Evolutionary conservation across 169 alveolate genomes (phyloP), one percentile per base, ranked within the genome.

Genomic region (Plasmodium billcollinsi): DNA sequence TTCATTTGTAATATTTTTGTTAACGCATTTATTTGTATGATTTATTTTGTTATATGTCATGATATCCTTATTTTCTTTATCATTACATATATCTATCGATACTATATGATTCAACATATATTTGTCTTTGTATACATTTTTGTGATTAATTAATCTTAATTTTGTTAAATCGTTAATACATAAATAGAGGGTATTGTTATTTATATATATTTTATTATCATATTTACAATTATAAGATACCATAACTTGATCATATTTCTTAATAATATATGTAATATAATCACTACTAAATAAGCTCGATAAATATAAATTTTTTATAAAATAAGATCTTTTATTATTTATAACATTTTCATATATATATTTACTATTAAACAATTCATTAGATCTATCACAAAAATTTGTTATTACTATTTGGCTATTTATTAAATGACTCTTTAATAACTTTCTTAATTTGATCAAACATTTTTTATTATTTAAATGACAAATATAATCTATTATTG

Each of bases 141-240:
- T 85, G 54, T 85, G 92, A 24, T 63, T 59, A 24, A 74, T 67
- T 12, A 85, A 71, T 20, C 92, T 43, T 52, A 85, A 24, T 39
- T 85, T 85, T 9, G 88, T 85, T 15, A 71, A 61, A 59, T 71
- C 88, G 39, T 85, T 72, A 20, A 85, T 54, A 63, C 76, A 69
- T 8, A 85, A 62, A 9, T 85, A 85, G 14, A 47, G 61, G 24
- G 1, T 24, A 26, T 62, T 29, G 20, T 71, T 65, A 20, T 73
- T 72, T 9, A 85, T 85, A 56, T 85, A 85, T 71, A 85, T 49
- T 59, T 85, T 70, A 24, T 85, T 85, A 54, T 72, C 75, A 71
- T 70, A 85, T n/a, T 70, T 70, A 33, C 75, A 58, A 73, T 72
- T 61, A 3, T 20, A 39, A 66, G 74, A 49, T n/a, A 85, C 43